phyloP scores from a whole-genome alignment of 2,329 filamentous ascomycete species.

The Colletotrichum sidae region DNA sequence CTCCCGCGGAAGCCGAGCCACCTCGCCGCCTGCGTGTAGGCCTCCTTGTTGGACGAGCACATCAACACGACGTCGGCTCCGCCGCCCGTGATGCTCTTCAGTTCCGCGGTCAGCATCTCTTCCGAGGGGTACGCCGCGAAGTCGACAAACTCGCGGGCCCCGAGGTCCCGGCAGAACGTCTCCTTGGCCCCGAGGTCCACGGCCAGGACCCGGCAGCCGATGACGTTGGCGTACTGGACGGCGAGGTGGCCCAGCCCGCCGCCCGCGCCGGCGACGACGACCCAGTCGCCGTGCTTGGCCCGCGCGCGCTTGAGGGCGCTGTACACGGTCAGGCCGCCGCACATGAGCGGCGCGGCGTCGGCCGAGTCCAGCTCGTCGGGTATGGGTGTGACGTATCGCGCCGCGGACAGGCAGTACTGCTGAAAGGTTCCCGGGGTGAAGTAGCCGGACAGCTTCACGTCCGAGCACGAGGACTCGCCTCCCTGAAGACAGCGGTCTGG shows the following conservation, averaged over 20 bases:
- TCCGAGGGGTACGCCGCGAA: slow-evolving; percentile 38
- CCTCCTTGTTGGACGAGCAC: slow-evolving; percentile 40
- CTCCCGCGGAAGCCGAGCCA: slow-evolving; percentile 45
- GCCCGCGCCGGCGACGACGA: slow-evolving; percentile 45
- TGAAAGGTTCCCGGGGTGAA: slow-evolving; percentile 43
- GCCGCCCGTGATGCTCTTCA: slow-evolving; percentile 38
- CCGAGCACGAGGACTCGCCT: slow-evolving; percentile 39
- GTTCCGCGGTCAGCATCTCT: slow-evolving; percentile 11
- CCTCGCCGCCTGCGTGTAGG: slow-evolving; percentile 40
- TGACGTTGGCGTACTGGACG: slow-evolving; percentile 44
- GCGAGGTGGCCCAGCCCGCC: slow-evolving; percentile 46
- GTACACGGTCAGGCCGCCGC: slow-evolving; percentile 74
- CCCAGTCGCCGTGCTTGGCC: slow-evolving; percentile 41
- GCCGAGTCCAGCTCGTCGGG: slow-evolving; percentile 49
- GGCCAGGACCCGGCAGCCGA: slow-evolving; percentile 45
- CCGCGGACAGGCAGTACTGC: slow-evolving; percentile 39
- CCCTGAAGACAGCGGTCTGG: slow-evolving; percentile 40
- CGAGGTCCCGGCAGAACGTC: slow-evolving; percentile 40
- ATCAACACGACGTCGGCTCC: slow-evolving; percentile 40
- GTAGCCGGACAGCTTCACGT: slow-evolving; percentile 42
- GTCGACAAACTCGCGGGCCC: slow-evolving; percentile 44
- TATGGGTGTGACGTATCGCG: slow-evolving; percentile 57
- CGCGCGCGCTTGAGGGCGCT: slow-evolving; percentile 59
- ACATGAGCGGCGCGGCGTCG: slow-evolving; percentile 70
- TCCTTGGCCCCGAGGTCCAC: slow-evolving; percentile 44